Percentiles rank a stretch among this genome's conserved stretches.
These are phyloP conservation scores for Silene uniflora DNA, from an alignment of 148 eudicot species.

Conservation along the genomic window DNA sequence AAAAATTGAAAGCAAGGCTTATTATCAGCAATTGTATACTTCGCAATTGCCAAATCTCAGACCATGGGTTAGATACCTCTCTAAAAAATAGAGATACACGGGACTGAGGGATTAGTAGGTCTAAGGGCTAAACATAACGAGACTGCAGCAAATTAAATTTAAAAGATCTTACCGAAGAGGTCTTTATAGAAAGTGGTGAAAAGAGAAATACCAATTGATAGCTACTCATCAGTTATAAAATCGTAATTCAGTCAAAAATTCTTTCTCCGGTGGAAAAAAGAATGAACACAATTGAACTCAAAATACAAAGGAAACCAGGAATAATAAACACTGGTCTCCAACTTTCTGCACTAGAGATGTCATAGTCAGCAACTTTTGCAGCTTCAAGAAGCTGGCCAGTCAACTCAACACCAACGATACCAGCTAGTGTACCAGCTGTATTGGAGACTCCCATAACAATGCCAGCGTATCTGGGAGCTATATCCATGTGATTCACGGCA, in stretches of 20 bases:
- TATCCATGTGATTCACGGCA: conserved; percentile 97
- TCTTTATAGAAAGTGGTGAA: conserved; percentile 5
- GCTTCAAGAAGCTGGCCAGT: conserved; percentile 93
- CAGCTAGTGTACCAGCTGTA: conserved; percentile 94
- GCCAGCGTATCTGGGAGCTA: conserved; percentile 94
- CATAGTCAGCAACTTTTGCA: conserved; percentile 68
- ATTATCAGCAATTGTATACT: not conserved
- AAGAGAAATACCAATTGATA: not conserved
- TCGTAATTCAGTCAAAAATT: conserved; percentile 65
- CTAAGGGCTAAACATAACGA: not conserved
- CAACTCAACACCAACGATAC: conserved; percentile 79
- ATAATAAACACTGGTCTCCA: conserved; percentile 76
- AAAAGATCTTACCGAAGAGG: conserved; percentile 3
- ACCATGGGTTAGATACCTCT: not conserved
- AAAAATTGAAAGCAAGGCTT: not conserved
- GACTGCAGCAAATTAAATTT: conserved; percentile 5
- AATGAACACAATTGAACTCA: conserved; percentile 69
- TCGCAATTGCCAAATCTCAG: not conserved
- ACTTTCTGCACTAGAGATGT: conserved; percentile 72
- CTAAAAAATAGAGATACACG: not conserved
- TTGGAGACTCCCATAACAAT: conserved; percentile 96
- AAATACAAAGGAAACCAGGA: conserved; percentile 78
- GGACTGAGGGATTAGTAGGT: not conserved
- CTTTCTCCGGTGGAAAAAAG: conserved; percentile 80
- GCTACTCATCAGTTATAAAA: conserved; percentile 9